These are phyloP conservation scores for Logfia minima DNA, from an alignment of 129 eudicot genomes.

Conservation along the genomic window DNA sequence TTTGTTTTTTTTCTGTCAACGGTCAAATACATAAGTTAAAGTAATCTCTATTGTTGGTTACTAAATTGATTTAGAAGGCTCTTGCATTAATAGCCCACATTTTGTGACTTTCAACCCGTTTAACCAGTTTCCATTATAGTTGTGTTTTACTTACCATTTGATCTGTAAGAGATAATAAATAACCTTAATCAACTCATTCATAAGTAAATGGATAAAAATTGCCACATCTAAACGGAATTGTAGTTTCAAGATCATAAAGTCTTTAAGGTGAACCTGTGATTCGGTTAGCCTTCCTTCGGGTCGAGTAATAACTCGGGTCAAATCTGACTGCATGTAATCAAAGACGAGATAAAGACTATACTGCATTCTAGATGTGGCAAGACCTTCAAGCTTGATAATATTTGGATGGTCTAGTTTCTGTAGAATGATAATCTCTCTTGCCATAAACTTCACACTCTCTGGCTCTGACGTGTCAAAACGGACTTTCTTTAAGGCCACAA, in stretches of 20 bases:
- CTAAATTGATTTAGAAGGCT: neutral
- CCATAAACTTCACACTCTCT: conserved; percentile 80
- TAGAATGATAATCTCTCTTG: conserved; percentile 71
- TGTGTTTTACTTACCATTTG: neutral
- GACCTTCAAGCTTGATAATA: conserved; percentile 81
- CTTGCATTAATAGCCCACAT: too few relatives aligned
- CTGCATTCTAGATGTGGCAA: conserved; percentile 89
- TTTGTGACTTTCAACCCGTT: neutral
- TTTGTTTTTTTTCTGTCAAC: neutral
- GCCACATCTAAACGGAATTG: neutral
- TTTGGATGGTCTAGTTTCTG: conserved; percentile 78
- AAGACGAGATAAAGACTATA: conserved; percentile 83
- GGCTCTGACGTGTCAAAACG: conserved; percentile 91
- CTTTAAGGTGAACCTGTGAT: conserved; percentile 55
- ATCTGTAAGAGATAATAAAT: neutral
- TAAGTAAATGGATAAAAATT: neutral
- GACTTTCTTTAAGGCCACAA: conserved; percentile 80
- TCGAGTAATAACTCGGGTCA: conserved; percentile 59
- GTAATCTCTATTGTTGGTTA: too few relatives aligned
- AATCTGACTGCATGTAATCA: conserved; percentile 73
- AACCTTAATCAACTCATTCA: neutral
- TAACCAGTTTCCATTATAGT: neutral
- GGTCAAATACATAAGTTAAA: neutral
- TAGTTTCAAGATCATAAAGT: conserved; percentile 7
- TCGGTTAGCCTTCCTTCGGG: conserved; percentile 71